Evolutionary conservation across 1,284 basidiomycete genomes (phyloP), one percentile per base, ranked within the genome.

Genomic region (Naganishia liquefaciens): DNA sequence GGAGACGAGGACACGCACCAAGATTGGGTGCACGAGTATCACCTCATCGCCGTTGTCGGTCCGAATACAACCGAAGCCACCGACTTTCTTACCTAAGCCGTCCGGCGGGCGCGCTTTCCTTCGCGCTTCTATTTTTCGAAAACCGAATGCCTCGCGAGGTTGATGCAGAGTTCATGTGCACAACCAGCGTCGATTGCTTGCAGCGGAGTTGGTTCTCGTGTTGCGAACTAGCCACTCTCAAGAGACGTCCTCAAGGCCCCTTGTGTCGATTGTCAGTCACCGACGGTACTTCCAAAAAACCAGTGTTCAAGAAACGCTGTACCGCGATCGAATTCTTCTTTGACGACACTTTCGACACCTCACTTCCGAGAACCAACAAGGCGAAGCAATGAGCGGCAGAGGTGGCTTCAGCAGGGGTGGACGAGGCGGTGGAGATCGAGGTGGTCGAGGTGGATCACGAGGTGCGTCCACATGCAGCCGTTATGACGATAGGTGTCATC

Each of bases 361-460:
- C 33, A 13, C 9, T 37, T 37, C 9, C 33, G 33, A 37, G 33
- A 37, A 37, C 10, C 33, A 13, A 37, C 3, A 10, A 37, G 33
- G 13, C 33, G 33, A 2, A 37, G 33, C 71, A 64, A 72, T 76
- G 75, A 73, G 81, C 58, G 81, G 83, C 53, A 77, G 82, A 67
- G 75, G 71, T 55, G 71, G 76, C 69, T 79, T 72, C 64, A 73
- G 74, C 62, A 81, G 82, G 69, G 69, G 74, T 17, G 51, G 67
- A 42, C 52, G 69, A 44, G 42, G 52, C 21, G 64, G 60, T 39
- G 67, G 52, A 54, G 62, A 66, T 37, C 66, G 72, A 52, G 70
- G 73, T 42, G 33, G 33, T 10, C 33, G 33, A 37, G 68, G 70
- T 50, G 68, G 70, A 28, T 23, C 60, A 21, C 40, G 70, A 17